These are phyloP conservation scores for Plenodomus biglobosus DNA, from an alignment of 2,329 filamentous ascomycete species.

Conservation along the genomic window DNA sequence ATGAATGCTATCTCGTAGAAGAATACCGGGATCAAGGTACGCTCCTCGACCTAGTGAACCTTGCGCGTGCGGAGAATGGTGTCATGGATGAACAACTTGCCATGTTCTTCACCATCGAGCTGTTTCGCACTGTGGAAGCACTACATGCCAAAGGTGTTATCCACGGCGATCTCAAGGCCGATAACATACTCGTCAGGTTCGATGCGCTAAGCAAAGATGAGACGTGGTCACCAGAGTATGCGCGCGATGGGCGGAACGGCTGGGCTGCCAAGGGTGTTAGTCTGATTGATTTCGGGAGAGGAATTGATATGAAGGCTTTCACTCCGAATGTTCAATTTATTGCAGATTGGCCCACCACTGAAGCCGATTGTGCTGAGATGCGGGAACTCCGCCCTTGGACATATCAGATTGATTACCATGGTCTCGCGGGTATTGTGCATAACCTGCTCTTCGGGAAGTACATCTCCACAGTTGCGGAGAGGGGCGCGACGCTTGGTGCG, in stretches of 20 bases:
- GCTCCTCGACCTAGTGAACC: conserved; percentile 90
- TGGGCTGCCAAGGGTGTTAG: conserved; percentile 80
- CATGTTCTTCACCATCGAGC: conserved; percentile 94
- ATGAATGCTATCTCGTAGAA: conserved; percentile 87
- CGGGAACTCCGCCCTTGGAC: conserved; percentile 93
- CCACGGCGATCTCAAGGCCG: conserved; percentile 92
- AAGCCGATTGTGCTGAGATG: conserved; percentile 93
- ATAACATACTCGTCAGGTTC: conserved; percentile 90
- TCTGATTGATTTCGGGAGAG: conserved; percentile 92
- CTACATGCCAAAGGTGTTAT: conserved; percentile 78
- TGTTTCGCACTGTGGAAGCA: conserved; percentile 85
- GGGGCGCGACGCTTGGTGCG: conserved; percentile 57
- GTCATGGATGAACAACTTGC: conserved; percentile 87
- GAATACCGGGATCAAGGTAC: conserved; percentile 89
- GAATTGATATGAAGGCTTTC: conserved; percentile 91
- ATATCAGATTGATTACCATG: conserved; percentile 95
- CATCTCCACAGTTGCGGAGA: conserved; percentile 70
- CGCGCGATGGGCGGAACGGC: conserved; percentile 70
- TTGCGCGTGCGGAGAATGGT: conserved; percentile 70
- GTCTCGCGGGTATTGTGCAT: conserved; percentile 84
- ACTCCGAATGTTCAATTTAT: conserved; percentile 77
- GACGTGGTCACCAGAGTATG: conserved; percentile 65
- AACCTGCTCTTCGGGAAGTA: conserved; percentile 91
- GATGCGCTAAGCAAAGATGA: conserved; percentile 54
- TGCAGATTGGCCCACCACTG: conserved; percentile 88